Base-by-base conservation (phyloP, 2,329 filamentous ascomycete species). In the Thelonectria rubi region DNA sequence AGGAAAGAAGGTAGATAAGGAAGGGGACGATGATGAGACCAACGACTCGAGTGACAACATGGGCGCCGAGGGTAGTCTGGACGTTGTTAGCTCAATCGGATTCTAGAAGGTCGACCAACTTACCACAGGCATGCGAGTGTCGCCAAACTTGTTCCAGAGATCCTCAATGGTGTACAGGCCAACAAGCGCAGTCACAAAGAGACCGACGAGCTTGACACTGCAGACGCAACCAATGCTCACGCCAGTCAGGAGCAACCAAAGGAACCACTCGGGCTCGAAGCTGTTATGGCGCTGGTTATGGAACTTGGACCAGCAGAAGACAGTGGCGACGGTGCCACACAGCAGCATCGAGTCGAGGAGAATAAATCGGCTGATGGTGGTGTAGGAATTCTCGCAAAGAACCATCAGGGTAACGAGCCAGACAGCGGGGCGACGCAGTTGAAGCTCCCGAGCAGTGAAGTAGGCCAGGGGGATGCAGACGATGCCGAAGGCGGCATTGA, bases 331-430 rank as follows among this genome's bases (percentile, higher is more conserved):
- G n/a, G 96, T 99, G 75, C 97, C 97, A 82, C 94, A 98, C 40
- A 99, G 86, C 53, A 99, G 87, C 95, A 99, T 99, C 1, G 95
- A 98, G 79, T 99, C 95, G 72, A 99, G 88, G 21, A 99, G 89
- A 72, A 99, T 98, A 77, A 99, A 99, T 63, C 95, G 89, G 80
- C 94, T 97, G 79, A 99, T 99, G 32, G 96, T 98, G 50, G 95
- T 97, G 82, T 98, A 99, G 53, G 95, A 98, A 83, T 99, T 99
- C 79, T 99, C 95, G 82, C 93, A 99, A 43, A 99, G 88, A 46
- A 99, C 94, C 92, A 97, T 97, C 71, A 98, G 82, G 18, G 94
- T 95, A 60, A 98, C 89, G 59, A 99, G 85, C 95, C 95, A 99
- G 69, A 97, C 92, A 51, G 94, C 91, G 43, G 93, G 90, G 68